Evolutionary conservation across 2,329 filamentous ascomycete genomes (phyloP).

Genomic region (Stemphylium lycopersici): DNA sequence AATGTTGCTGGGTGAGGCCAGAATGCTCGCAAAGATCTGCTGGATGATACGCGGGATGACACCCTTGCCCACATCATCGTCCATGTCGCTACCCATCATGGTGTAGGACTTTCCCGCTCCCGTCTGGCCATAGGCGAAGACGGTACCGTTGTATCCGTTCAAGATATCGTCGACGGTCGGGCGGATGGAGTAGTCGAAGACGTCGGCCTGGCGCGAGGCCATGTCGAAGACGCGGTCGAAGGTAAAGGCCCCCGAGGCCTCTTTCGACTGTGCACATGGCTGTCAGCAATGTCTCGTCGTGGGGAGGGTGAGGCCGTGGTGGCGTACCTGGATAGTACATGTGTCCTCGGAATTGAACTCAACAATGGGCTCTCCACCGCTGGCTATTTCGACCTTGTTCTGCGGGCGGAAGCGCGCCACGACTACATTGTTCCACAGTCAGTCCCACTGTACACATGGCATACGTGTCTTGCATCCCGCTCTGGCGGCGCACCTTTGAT

Average conservation of each 20-base stretch:
- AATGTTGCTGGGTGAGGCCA: constrained; percentile 88
- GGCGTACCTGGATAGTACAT: constrained; percentile 78
- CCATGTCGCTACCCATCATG: constrained; percentile 97
- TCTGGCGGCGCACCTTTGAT: constrained; percentile 51
- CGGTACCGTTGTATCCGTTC: constrained; percentile 98
- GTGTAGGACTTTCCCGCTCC: constrained; percentile 99
- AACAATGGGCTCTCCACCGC: constrained; percentile 91
- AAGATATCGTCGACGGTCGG: constrained; percentile 97
- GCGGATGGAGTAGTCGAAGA: constrained; percentile 97
- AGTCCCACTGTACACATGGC: constrained; percentile 20
- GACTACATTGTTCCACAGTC: constrained; percentile 60
- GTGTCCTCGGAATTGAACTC: constrained; percentile 87
- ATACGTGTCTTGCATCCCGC: not conserved
- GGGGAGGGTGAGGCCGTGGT: not conserved
- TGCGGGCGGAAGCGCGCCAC: constrained; percentile 97
- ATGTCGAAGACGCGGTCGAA: constrained; percentile 98
- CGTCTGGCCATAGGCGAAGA: constrained; percentile 98
- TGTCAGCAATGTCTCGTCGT: constrained; percentile 17
- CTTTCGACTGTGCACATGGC: constrained; percentile 67
- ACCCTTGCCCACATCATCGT: constrained; percentile 84
- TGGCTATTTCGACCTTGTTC: constrained; percentile 90
- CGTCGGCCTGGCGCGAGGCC: constrained; percentile 85
- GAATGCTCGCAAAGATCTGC: constrained; percentile 95
- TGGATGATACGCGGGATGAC: constrained; percentile 97
- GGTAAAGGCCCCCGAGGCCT: constrained; percentile 81